Conservation (phyloP, 768 basidiomycete genomes). For the Gautieria morchelliformis region DNA sequence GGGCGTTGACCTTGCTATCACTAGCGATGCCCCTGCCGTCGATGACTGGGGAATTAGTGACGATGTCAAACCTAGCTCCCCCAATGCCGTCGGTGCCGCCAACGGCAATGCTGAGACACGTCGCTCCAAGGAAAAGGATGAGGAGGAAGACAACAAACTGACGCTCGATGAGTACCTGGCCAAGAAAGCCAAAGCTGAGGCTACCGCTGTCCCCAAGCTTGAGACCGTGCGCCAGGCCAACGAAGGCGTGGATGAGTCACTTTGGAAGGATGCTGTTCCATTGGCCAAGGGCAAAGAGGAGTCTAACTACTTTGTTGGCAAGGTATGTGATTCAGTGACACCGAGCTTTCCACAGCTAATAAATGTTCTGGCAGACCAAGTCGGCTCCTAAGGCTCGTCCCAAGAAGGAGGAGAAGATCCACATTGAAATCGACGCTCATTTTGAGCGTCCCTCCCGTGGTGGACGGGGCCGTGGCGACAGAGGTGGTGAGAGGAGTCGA, state of each 20-base stretch:
- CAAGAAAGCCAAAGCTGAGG: conserved; percentile 59
- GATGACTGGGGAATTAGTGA: conserved; percentile 25
- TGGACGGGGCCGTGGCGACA: conserved; percentile 33
- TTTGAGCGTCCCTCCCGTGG: conserved; percentile 78
- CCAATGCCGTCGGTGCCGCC: conserved; percentile 23
- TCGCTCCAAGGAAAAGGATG: conserved; percentile 50
- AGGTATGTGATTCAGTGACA: conserved; percentile 41
- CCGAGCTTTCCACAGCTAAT: background rate
- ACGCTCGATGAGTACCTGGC: conserved; percentile 91
- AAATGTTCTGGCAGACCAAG: conserved; percentile 41
- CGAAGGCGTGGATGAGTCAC: conserved; percentile 59
- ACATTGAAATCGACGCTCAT: conserved; percentile 83
- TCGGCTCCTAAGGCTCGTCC: conserved; percentile 51
- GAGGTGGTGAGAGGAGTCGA: conserved; percentile 33
- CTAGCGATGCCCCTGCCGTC: conserved; percentile 13
- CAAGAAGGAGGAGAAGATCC: conserved; percentile 86
- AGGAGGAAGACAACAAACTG: conserved; percentile 89
- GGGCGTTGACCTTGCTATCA: conserved; percentile 16
- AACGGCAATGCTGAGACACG: conserved; percentile 23
- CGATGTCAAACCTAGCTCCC: conserved; percentile 21
- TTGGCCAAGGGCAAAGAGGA: conserved; percentile 56
- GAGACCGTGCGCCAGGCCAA: conserved; percentile 70
- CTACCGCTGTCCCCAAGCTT: conserved; percentile 58
- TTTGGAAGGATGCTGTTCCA: conserved; percentile 65
- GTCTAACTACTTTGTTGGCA: conserved; percentile 77